Percentiles rank a stretch among this genome's conserved stretches.
Evolutionary conservation across 2,329 filamentous ascomycete species (phyloP).

Genomic region (Aspergillus transmontanensis): DNA sequence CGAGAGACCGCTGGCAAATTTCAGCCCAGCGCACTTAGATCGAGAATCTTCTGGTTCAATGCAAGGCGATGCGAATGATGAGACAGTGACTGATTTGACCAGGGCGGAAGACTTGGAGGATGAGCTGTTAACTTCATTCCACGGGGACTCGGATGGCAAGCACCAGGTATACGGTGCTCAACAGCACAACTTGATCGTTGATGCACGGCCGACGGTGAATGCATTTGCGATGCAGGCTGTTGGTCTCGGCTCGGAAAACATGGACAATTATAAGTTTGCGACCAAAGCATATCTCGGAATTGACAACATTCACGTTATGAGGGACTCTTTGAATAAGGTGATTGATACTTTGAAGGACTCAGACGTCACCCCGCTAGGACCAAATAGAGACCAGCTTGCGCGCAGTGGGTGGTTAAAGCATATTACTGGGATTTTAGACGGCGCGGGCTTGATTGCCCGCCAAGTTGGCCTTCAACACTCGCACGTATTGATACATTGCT

Average conservation of each 20-base stretch:
- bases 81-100: constrained; percentile 54
- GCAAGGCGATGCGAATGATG: constrained; percentile 47
- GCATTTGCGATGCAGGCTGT: constrained; percentile 92
- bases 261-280: constrained; percentile 93
- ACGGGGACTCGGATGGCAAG: constrained; percentile 62
- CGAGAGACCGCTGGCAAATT: constrained; percentile 44
- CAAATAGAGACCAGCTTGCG: constrained; percentile 76
- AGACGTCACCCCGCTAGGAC: constrained; percentile 79
- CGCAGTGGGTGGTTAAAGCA: constrained; percentile 93
- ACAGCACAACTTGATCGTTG: constrained; percentile 91
- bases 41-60: constrained; percentile 51
- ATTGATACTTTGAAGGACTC: constrained; percentile 90
- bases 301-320: constrained; percentile 98
- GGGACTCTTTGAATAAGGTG: constrained; percentile 83
- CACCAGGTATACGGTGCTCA: constrained; percentile 84
- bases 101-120: constrained; percentile 71
- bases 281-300: constrained; percentile 92
- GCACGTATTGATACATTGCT: constrained; percentile 95
- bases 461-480: constrained; percentile 91
- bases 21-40: constrained; percentile 42
- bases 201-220: constrained; percentile 91
- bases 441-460: constrained; percentile 78
- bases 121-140: constrained; percentile 61
- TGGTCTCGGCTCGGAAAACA: constrained; percentile 93
- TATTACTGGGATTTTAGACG: constrained; percentile 80